phyloP scores from a whole-genome alignment of 2,329 filamentous ascomycete genomes.

The Hypoxylon sp. region DNA sequence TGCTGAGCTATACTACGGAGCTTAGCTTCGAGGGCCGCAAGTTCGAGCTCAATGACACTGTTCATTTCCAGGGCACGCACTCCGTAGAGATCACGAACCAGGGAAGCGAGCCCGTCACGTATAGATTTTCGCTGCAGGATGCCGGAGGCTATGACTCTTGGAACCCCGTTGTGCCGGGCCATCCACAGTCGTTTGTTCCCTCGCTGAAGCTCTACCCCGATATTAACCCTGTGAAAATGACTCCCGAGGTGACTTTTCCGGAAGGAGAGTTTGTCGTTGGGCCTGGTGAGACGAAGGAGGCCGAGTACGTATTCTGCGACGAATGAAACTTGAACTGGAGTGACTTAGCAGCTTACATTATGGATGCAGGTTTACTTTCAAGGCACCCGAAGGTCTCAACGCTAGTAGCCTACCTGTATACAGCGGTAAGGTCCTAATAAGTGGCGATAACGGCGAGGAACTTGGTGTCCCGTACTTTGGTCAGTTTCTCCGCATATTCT shows the following conservation, averaged over 20 bases:
- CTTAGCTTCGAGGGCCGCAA: constrained; percentile 70
- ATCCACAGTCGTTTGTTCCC: constrained; percentile 31
- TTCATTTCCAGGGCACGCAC: constrained; percentile 55
- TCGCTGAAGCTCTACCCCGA: constrained; percentile 38
- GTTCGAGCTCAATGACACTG: constrained; percentile 62
- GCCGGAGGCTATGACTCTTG: constrained; percentile 47
- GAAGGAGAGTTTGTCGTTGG: constrained; percentile 33
- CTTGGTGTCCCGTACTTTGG: constrained; percentile 56
- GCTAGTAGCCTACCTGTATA: constrained; percentile 53
- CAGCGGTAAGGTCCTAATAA: constrained; percentile 56
- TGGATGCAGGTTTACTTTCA: constrained; percentile 41
- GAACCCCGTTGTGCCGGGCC: constrained; percentile 27
- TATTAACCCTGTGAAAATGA: constrained; percentile 38
- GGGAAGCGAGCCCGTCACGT: constrained; percentile 55
- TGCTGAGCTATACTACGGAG: constrained; percentile 75
- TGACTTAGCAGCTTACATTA: not conserved
- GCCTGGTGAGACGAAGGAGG: constrained; percentile 39
- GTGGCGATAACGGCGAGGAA: constrained; percentile 53
- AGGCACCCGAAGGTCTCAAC: constrained; percentile 49
- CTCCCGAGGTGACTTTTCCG: constrained; percentile 36
- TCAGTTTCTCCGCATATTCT: constrained; percentile 17
- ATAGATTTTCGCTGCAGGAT: constrained; percentile 53
- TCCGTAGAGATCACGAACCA: constrained; percentile 59
- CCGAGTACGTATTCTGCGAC: constrained; percentile 35
- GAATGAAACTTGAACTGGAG: too few species aligned